A percentile compares a stretch with the other conserved stretches of the same genome.
phyloP scores from a whole-genome alignment of 2,329 filamentous ascomycete species.

The Coniochaeta ligniaria region DNA sequence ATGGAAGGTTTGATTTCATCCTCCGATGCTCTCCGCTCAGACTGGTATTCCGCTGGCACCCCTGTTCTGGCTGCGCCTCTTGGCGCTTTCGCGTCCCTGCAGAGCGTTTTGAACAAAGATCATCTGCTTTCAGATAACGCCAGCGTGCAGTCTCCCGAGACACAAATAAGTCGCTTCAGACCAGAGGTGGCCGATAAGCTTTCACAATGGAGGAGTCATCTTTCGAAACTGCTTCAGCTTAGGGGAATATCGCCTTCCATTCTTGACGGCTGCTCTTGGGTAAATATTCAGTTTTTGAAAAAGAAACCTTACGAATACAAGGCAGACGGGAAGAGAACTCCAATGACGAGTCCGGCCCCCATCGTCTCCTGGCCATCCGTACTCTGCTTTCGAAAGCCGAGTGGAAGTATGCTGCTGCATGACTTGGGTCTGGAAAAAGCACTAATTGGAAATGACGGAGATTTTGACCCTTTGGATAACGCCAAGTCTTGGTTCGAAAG shows the following conservation, averaged over 20 bases:
- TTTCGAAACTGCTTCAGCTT: constrained; percentile 41
- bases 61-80: constrained; percentile 48
- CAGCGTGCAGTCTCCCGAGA: constrained; percentile 44
- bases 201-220: constrained; percentile 41
- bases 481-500: constrained; percentile 42
- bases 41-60: constrained; percentile 30
- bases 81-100: constrained; percentile 38
- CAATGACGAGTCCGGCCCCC: constrained; percentile 24
- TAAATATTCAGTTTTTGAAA: constrained; percentile 41
- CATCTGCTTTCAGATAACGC: constrained; percentile 25
- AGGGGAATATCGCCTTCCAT: constrained; percentile 38
- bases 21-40: constrained; percentile 33
- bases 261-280: constrained; percentile 39
- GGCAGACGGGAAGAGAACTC: constrained; percentile 31
- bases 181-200: constrained; percentile 32
- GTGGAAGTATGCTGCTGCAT: constrained; percentile 17
- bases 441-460: constrained; percentile 25
- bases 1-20: constrained; percentile 39
- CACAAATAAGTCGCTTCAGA: constrained; percentile 37
- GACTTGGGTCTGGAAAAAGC: constrained; percentile 29
- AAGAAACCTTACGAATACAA: constrained; percentile 34
- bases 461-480: constrained; percentile 39
- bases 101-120: constrained; percentile 26
- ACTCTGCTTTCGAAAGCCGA: constrained; percentile 20
- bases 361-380: constrained; percentile 46